Evolutionary conservation across 2,329 filamentous ascomycete genomes (phyloP), one percentile per base, ranked within the genome.

Genomic region (Penicillium aurantiogriseum): DNA sequence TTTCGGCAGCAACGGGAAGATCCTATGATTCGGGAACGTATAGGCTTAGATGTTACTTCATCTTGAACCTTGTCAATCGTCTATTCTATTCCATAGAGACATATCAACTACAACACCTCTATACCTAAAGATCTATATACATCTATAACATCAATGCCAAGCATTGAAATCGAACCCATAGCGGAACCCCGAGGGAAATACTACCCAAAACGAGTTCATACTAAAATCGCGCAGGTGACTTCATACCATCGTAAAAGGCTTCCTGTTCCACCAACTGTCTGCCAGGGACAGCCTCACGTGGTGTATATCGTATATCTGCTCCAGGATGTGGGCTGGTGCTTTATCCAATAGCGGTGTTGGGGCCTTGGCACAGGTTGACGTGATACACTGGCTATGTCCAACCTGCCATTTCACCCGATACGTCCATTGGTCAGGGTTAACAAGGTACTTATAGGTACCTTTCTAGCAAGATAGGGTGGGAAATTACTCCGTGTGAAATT

Each of bases 1-100:
- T 59, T 61, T 65, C 64, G 64, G 63, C 62, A 38, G 50, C 50
- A 63, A 63, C 66, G 64, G 65, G 63, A 63, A 65, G 67, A 64
- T 63, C 61, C 57, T 63, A 13, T 33, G 48, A 38, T 54, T 50
- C 62, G 58, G 58, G 51, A 51, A 33, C 27, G n/a, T 17, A n/a
- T 23, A 23, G 3, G 35, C 6, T 38, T 38, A 38, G 36, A 19
- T 38, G 19, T 38, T 38, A 21, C n/a, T 38, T 36, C 35, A 36
- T 9, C 1, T 21, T 21, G 21, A 9, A 36, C 35, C 7, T 35
- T 0, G 35, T 38, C 17, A 38, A 23, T 38, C 4, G 38, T 40
- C 4, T 7, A 23, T 15, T 17, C 15, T 25, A 27, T 43, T 36
- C 2, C 25, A 21, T 27, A 27, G 7, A 43, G 3, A 27, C 5